phyloP scores from a whole-genome alignment of 768 basidiomycete genomes.

The Serendipita sp. region DNA sequence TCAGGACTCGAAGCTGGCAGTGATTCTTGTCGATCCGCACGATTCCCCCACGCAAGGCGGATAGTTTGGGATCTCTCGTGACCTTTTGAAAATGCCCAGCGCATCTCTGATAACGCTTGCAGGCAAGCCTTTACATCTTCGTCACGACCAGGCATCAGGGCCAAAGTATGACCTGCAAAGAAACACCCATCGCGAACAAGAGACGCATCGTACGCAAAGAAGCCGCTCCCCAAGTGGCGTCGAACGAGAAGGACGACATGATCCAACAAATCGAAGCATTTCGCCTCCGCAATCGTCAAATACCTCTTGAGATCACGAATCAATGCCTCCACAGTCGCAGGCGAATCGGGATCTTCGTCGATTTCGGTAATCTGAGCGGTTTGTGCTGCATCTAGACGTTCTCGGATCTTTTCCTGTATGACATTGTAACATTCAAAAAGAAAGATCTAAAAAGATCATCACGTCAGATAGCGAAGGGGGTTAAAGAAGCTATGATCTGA shows the following conservation, averaged over 20 bases:
- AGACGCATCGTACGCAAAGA: conserved; percentile 77
- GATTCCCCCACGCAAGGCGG: not conserved
- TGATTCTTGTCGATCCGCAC: not conserved
- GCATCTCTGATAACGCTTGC: conserved; percentile 60
- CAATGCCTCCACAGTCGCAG: conserved; percentile 17
- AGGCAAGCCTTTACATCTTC: conserved; percentile 45
- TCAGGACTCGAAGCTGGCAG: not conserved
- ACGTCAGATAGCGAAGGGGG: not conserved
- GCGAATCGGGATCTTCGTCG: conserved; percentile 11
- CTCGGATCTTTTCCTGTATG: conserved; percentile 67
- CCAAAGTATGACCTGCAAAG: conserved; percentile 66
- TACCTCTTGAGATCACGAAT: conserved; percentile 20
- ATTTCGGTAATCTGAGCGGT: conserved; percentile 9
- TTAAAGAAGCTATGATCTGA: conserved; percentile 21
- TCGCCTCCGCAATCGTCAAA: conserved; percentile 24
- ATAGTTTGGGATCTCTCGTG: not conserved
- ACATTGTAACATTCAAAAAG: conserved; percentile 86
- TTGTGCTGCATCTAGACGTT: conserved; percentile 25
- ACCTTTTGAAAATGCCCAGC: conserved; percentile 33
- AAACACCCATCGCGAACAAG: conserved; percentile 80
- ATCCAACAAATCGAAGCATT: conserved; percentile 29
- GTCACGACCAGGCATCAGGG: conserved; percentile 32
- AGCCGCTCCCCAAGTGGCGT: conserved; percentile 33
- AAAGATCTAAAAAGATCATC: conserved; percentile 39
- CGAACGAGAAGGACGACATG: conserved; percentile 32